phyloP scores from a whole-genome alignment of 805 yeast species.

The Zygoascus flipseniorum region DNA sequence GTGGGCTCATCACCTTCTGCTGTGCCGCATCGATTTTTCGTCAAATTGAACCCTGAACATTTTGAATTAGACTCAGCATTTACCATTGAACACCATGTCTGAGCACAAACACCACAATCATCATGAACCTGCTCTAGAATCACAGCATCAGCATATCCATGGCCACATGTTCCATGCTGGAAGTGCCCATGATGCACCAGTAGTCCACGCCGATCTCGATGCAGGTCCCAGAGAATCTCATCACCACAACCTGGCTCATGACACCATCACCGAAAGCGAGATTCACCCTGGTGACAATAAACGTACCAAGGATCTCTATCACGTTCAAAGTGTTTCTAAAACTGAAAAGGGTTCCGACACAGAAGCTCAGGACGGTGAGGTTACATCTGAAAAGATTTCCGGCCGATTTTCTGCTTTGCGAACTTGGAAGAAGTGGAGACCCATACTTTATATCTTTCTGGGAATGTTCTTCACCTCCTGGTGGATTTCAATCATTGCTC shows the following conservation, averaged over 20 bases:
- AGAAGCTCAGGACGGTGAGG: constrained; percentile 3
- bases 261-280: constrained; percentile 8
- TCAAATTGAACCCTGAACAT: neutral
- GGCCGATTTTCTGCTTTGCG: neutral
- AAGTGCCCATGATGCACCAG: constrained; percentile 18
- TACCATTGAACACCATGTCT: neutral
- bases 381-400: neutral
- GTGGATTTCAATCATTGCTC: constrained; percentile 50
- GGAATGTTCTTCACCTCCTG: constrained; percentile 41
- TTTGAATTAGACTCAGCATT: neutral
- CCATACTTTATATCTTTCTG: constrained; percentile 21
- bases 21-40: neutral
- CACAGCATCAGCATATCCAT: constrained; percentile 26
- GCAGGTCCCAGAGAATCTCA: constrained; percentile 8
- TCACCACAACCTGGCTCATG: neutral
- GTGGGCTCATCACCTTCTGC: neutral
- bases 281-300: constrained; percentile 1
- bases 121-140: constrained; percentile 28
- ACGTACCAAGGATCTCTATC: neutral
- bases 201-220: constrained; percentile 9
- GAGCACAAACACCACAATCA: neutral
- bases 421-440: constrained; percentile 8
- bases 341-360: constrained; percentile 2
- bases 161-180: constrained; percentile 22
- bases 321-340: neutral